These are phyloP conservation scores for Diplodia scrobiculata DNA, from an alignment of 2,329 filamentous ascomycete species.

Conservation along the genomic window DNA sequence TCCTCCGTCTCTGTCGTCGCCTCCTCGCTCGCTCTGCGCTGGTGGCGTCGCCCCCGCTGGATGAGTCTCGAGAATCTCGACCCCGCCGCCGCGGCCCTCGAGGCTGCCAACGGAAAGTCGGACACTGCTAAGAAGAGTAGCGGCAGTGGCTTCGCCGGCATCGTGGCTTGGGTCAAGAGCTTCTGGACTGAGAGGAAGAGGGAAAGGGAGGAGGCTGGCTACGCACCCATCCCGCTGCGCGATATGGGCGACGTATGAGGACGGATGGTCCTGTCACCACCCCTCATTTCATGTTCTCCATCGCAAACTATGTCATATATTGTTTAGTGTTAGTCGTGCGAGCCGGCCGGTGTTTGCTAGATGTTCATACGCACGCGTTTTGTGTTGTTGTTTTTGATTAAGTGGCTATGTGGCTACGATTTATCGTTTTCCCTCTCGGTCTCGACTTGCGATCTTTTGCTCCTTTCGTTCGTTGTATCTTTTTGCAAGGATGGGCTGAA, in stretches of 20 bases:
- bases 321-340: neutral
- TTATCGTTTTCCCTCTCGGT: neutral
- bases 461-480: neutral
- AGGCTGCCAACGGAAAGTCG: neutral
- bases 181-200: constrained; percentile 42
- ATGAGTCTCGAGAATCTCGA: constrained; percentile 73
- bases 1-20: constrained; percentile 88
- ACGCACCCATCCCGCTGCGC: constrained; percentile 48
- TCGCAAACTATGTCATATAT: neutral
- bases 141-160: no score
- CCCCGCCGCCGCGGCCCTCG: constrained; percentile 33
- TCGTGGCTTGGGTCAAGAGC: constrained; percentile 32
- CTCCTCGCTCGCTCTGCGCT: constrained; percentile 79
- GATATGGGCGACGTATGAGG: constrained; percentile 43
- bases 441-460: neutral
- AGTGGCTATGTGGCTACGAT: neutral
- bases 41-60: constrained; percentile 83
- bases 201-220: constrained; percentile 47
- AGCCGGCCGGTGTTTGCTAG: neutral
- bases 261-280: neutral
- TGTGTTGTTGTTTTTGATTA: neutral
- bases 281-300: neutral
- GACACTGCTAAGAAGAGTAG: neutral
- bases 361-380: constrained; percentile 4
- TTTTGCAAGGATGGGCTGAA: neutral